Evolutionary conservation across 257 asterid species (phyloP).

Genomic region (Przewalskia tangutica): DNA sequence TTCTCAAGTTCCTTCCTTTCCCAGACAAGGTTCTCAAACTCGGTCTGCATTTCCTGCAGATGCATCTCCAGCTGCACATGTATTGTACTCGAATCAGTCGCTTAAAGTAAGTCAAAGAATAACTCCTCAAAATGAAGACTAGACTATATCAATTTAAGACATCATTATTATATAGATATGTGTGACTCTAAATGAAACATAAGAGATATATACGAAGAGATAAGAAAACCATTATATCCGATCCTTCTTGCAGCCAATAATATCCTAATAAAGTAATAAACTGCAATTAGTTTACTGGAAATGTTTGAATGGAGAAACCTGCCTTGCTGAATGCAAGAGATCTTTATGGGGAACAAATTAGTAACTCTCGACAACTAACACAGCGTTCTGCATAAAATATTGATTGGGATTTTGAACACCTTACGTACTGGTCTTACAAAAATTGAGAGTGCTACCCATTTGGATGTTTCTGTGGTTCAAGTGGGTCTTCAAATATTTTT

Average conservation of each 20-base stretch:
- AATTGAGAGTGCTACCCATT: not conserved
- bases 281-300: not conserved
- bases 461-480: not conserved
- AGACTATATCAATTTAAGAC: not conserved
- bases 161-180: not conserved
- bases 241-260: not conserved
- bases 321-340: not conserved
- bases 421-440: not conserved
- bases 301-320: not conserved
- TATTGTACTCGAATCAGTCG: conserved; percentile 13
- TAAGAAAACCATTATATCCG: not conserved
- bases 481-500: not conserved
- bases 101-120: not conserved
- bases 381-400: not conserved
- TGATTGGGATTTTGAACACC: not conserved
- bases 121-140: not conserved
- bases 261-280: not conserved
- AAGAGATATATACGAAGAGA: not conserved
- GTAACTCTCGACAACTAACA: not conserved
- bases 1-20: conserved; percentile 37
- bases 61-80: conserved; percentile 52
- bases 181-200: not conserved
- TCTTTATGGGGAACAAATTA: not conserved
- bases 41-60: conserved; percentile 30
- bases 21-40: conserved; percentile 36